Evolutionary conservation across 352 stramenopile species (phyloP), one percentile per base, ranked within the genome.

Genomic region (Elongisporangium undulatum): DNA sequence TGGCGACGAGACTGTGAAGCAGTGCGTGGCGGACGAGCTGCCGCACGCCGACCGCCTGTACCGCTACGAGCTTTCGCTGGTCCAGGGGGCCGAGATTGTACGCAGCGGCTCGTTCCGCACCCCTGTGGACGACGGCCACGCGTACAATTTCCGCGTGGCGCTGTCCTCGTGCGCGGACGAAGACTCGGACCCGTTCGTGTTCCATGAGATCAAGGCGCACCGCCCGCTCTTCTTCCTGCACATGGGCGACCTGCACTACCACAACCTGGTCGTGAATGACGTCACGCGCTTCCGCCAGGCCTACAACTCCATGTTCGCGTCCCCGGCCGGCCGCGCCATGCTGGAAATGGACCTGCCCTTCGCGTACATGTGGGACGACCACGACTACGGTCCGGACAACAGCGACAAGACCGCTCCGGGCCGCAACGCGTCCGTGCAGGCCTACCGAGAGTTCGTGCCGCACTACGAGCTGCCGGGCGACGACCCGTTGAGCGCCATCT

Each of bases 301-400:
- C 10, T 95, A 91, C 53, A 53, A 87, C 56, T 87, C 74, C 22
- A 75, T 95, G 12, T 91, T 95, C 60, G 68, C 78, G 26, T 92
- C 82, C 2, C 80, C 82, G 5, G 65, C 83, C 0, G 85, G 85
- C 15, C 63, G 68, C 48, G 79, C 80, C 15, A 92, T 95, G 84
- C 59, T 92, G n/a, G 76, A 56, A 12, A 94, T 94, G 83, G 71
- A 94, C 48, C 55, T 96, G 8, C 87, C 89, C 3, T 89, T 96
- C 56, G 83, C 73, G 16, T 95, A 96, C 65, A 96, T 95, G 86
- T 97, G 85, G 82, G 85, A 95, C 62, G 89, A 97, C 71, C 89
- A 97, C 67, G 89, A 97, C 63, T 97, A 85, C 59, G 89, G 87
- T 24, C 86, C 85, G 26, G 87, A 97, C 71, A 96, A 97, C 59